phyloP scores from a whole-genome alignment of 2,329 filamentous ascomycete genomes.

The Fusarium sp. region DNA sequence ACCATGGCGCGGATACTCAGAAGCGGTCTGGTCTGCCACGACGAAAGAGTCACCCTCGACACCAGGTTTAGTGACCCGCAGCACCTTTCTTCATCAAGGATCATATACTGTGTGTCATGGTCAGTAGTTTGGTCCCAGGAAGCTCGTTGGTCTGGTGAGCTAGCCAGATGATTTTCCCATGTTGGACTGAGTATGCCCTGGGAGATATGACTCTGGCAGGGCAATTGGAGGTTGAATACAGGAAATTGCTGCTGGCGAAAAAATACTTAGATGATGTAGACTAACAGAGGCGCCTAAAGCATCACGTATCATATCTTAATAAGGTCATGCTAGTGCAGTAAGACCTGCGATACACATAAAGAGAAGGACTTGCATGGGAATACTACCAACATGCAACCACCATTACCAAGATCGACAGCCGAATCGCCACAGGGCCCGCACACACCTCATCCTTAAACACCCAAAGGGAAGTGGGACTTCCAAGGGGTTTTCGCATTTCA shows the following conservation, averaged over 20 bases:
- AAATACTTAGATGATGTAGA: background rate
- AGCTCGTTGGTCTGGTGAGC: background rate
- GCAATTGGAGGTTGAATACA: background rate
- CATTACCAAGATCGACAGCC: background rate
- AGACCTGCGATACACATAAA: background rate
- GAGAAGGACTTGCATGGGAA: slow-evolving; percentile 2
- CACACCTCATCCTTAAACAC: background rate
- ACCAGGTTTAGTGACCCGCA: background rate
- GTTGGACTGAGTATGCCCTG: background rate
- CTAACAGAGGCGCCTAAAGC: background rate
- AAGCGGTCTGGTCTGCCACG: slow-evolving; percentile 7
- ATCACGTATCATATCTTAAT: background rate
- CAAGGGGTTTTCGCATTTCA: slow-evolving; percentile 26
- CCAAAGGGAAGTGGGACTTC: slow-evolving; percentile 14
- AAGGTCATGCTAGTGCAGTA: background rate
- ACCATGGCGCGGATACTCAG: background rate
- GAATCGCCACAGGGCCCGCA: slow-evolving; percentile 18
- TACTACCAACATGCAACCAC: slow-evolving; percentile 1
- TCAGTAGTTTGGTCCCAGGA: background rate
- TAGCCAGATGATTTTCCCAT: background rate
- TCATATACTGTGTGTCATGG: background rate
- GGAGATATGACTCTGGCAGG: background rate
- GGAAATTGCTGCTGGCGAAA: background rate
- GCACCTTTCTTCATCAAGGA: background rate
- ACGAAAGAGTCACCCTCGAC: background rate